Evolutionary conservation across 1,284 basidiomycete species (phyloP).

Genomic region (Tetrapyrgos nigripes): DNA sequence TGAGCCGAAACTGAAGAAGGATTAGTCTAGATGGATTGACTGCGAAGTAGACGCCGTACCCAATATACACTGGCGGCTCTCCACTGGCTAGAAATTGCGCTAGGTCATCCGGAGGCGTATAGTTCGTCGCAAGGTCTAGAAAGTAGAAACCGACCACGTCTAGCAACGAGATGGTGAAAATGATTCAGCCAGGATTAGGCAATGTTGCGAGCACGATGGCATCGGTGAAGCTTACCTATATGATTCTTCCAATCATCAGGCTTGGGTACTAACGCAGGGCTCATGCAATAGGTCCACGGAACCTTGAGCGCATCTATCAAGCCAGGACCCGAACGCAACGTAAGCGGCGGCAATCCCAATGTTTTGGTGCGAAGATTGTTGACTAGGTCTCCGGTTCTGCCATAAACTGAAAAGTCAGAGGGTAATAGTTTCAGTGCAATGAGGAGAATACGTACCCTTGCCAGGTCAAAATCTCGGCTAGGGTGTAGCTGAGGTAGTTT

Average conservation of each 20-base stretch:
- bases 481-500: slow-evolving; percentile 62
- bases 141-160: slow-evolving; percentile 76
- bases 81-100: slow-evolving; percentile 55
- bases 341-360: slow-evolving; percentile 57
- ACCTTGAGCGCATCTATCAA: slow-evolving; percentile 63
- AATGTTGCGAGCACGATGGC: too few species aligned
- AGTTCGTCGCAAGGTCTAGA: slow-evolving; percentile 55
- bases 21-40: too few species aligned
- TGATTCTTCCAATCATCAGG: slow-evolving; percentile 69
- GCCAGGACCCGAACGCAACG: slow-evolving; percentile 55
- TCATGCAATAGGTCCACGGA: slow-evolving; percentile 78
- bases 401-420: neutral
- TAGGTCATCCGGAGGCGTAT: slow-evolving; percentile 53
- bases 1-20: slow-evolving; percentile 73
- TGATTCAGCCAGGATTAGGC: too few species aligned
- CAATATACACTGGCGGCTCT: slow-evolving; percentile 66
- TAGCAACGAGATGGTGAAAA: too few species aligned
- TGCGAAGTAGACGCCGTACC: slow-evolving; percentile 38
- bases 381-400: slow-evolving; percentile 62
- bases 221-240: slow-evolving; percentile 54
- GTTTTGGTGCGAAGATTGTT: slow-evolving; percentile 62
- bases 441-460: slow-evolving; percentile 63
- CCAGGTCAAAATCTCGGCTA: slow-evolving; percentile 64
- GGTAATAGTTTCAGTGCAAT: too few species aligned
- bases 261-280: slow-evolving; percentile 65